These are phyloP conservation scores for Calonectria honghensis DNA, from an alignment of 2,329 filamentous ascomycete genomes.

Conservation along the genomic window DNA sequence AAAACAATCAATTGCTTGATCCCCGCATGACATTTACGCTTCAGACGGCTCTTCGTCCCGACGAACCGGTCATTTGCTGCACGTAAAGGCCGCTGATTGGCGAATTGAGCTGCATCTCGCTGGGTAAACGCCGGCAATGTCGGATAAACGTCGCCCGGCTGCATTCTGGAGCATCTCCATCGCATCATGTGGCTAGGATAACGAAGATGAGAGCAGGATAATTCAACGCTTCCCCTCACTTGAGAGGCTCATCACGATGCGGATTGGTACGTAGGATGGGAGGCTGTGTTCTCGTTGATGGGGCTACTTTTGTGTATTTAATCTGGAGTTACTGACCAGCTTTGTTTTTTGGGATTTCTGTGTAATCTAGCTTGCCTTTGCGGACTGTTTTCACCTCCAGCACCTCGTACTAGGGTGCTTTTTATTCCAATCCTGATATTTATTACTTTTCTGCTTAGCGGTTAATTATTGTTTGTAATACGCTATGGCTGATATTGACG, in stretches of 20 bases:
- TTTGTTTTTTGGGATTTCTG: not conserved
- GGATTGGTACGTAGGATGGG: not conserved
- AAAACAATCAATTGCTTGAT: not conserved
- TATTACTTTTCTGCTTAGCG: not conserved
- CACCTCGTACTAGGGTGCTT: not conserved
- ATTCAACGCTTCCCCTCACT: conserved; percentile 26
- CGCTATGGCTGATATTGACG: conserved; percentile 71
- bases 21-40: not conserved
- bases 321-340: not conserved
- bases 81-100: conserved; percentile 21
- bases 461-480: not conserved
- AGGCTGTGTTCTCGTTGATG: not conserved
- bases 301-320: conserved; percentile 30
- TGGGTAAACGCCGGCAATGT: conserved; percentile 35
- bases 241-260: conserved; percentile 18
- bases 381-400: not conserved
- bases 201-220: conserved; percentile 17
- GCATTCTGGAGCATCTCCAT: conserved; percentile 23
- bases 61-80: conserved; percentile 20
- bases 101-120: not conserved
- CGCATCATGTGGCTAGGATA: conserved; percentile 18
- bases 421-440: not conserved
- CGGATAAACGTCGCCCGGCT: conserved; percentile 33
- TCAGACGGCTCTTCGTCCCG: conserved; percentile 33
- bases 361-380: not conserved